phyloP scores from a whole-genome alignment of 78 protist genomes.

The Protostelium mycophagum region DNA sequence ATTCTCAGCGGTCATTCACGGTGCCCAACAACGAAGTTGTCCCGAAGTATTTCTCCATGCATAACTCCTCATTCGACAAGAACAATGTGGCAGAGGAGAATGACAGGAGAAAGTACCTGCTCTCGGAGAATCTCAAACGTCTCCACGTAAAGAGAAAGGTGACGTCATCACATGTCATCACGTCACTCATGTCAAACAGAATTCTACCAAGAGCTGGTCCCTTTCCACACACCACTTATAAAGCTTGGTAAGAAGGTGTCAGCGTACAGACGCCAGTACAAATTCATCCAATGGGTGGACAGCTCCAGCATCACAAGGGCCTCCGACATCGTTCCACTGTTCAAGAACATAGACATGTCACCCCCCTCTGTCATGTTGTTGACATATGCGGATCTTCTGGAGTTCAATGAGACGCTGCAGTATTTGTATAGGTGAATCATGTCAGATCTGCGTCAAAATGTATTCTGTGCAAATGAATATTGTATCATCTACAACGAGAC shows the following conservation, averaged over 20 bases:
- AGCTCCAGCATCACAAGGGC: background rate
- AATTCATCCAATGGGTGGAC: background rate
- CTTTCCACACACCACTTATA: conserved; percentile 47
- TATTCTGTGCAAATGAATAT: no score
- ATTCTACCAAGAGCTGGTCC: conserved; percentile 20
- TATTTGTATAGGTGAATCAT: background rate
- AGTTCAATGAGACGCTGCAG: background rate
- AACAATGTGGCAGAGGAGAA: background rate
- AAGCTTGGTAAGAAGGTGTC: conserved; percentile 29
- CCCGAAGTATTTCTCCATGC: background rate
- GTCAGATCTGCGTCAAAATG: no score
- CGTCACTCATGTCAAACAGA: background rate
- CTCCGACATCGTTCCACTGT: background rate
- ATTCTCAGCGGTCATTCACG: background rate
- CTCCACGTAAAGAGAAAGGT: conserved; percentile 29
- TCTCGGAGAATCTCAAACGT: conserved; percentile 27
- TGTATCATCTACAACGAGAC: background rate
- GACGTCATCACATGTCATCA: conserved; percentile 11
- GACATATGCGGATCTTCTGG: background rate
- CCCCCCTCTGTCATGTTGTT: background rate
- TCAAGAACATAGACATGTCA: background rate
- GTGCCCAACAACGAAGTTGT: background rate
- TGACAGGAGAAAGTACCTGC: conserved; percentile 4
- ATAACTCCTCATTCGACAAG: background rate
- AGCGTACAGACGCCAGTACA: background rate